Base-by-base conservation (phyloP, 2,329 filamentous ascomycete species). In the Stachybotrys echinatus region DNA sequence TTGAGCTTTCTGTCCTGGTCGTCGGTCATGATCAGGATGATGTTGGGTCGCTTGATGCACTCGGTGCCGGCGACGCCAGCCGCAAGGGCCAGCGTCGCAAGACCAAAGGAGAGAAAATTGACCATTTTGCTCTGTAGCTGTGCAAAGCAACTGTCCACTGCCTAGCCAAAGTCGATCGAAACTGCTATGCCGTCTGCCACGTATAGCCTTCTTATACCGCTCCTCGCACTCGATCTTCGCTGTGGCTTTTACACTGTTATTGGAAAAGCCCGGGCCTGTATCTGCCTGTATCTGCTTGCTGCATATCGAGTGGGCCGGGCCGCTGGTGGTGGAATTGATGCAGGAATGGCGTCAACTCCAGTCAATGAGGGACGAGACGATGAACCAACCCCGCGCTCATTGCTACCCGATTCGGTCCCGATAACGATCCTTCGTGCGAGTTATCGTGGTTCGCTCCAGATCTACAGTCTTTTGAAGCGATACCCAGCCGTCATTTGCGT, bases 11-110 rank as follows among this genome's bases (percentile, higher is more conserved):
- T 64, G 55, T 85, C 81, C 55, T 85, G 82, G 54, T 85, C 82
- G 52, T 85, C 82, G 0, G 80, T 81, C 27, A 85, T 67, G 52
- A 85, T 76, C 57, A 85, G 81, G 23, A 85, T 66, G 47, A 85
- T 76, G 54, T 85, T 85, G 1, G 75, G 72, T 27, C 23, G 31
- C 37, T 22, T 23, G 20, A 34, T 6, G 8, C 42, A 34, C 14
- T 14, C 27, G 10, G 27, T 34, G 14, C 27, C 14, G 14, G 27
- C 27, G 14, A 5, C 27, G 27, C 27, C 27, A 2, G 27, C 27
- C 27, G 14, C 27, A 34, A 34, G 27, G 27, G 27, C 27, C 27
- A 34, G 27, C 3, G 14, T 34, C 10, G 5, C 14, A 8, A 34
- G 14, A 34, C 27, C 14, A 8, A 34, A 34, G 10, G 27, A 5